These are phyloP conservation scores for Cordyceps farinosa DNA, from an alignment of 2,329 filamentous ascomycete genomes.

Conservation along the genomic window DNA sequence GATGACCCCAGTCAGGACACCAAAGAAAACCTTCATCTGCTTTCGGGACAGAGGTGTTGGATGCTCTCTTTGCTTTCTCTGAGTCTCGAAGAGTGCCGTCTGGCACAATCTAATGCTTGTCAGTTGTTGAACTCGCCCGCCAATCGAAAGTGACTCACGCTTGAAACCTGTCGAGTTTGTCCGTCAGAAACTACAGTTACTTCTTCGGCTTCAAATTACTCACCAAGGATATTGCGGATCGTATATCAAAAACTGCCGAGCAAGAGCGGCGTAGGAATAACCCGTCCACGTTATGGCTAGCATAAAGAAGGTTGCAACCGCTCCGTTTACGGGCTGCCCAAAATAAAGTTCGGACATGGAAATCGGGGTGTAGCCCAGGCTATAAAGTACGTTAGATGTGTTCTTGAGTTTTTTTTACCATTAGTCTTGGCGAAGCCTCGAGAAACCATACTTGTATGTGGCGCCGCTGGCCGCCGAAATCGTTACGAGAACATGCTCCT, in stretches of 20 bases:
- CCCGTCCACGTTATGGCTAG: conserved; percentile 53
- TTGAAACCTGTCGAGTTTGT: conserved; percentile 29
- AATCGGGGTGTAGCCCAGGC: conserved; percentile 47
- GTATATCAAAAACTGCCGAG: conserved; percentile 54
- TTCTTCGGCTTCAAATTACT: not conserved
- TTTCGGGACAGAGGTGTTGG: conserved; percentile 47
- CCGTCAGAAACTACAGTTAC: not conserved
- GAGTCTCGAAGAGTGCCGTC: conserved; percentile 56
- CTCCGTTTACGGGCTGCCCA: conserved; percentile 47
- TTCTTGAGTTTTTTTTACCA: too few relatives aligned
- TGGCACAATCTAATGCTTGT: conserved; percentile 40
- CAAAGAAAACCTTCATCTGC: conserved; percentile 57
- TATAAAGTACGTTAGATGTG: not conserved
- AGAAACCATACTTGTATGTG: conserved; percentile 39
- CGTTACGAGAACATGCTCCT: conserved; percentile 56
- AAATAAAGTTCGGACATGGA: conserved; percentile 56
- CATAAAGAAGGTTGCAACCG: conserved; percentile 58
- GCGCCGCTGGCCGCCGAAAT: conserved; percentile 52
- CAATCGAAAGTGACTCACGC: conserved; percentile 29
- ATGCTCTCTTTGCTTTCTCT: conserved; percentile 48
- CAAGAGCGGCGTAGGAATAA: conserved; percentile 56
- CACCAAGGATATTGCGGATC: conserved; percentile 47
- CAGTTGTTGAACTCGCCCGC: not conserved
- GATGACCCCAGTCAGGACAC: conserved; percentile 47
- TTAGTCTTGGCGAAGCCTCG: too few relatives aligned